These are phyloP conservation scores for Knufia fluminis DNA, from an alignment of 2,329 filamentous ascomycete genomes.

Conservation along the genomic window DNA sequence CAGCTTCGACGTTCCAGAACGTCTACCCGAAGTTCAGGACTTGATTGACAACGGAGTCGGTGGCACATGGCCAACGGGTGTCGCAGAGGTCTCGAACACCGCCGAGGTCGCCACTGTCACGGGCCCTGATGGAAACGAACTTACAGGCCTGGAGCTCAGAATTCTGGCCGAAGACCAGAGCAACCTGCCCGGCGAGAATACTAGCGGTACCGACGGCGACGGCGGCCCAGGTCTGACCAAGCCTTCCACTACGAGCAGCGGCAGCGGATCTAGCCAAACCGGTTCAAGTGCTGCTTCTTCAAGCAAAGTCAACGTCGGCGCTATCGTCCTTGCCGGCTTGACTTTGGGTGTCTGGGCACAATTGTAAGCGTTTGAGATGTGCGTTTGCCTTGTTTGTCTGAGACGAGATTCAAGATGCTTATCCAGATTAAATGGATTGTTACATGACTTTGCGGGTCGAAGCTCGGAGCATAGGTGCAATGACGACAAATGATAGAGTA, in stretches of 20 bases:
- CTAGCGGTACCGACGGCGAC: slow-evolving; percentile 25
- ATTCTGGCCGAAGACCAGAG: slow-evolving; percentile 42
- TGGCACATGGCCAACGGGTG: slow-evolving; percentile 50
- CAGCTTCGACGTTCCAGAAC: slow-evolving; percentile 67
- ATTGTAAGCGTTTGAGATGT: neutral
- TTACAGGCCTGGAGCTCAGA: slow-evolving; percentile 55
- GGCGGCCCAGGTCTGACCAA: slow-evolving; percentile 15
- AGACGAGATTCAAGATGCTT: neutral
- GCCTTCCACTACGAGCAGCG: slow-evolving; percentile 8
- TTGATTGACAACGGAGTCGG: slow-evolving; percentile 68
- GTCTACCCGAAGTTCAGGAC: slow-evolving; percentile 57
- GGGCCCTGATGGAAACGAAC: slow-evolving; percentile 44
- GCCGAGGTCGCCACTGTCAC: slow-evolving; percentile 50
- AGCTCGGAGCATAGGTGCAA: neutral
- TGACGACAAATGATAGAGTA: neutral
- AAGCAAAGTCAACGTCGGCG: slow-evolving; percentile 5
- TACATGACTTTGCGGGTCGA: slow-evolving; percentile 5
- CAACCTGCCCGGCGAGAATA: slow-evolving; percentile 46
- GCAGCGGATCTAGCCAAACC: slow-evolving; percentile 7
- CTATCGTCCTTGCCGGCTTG: slow-evolving; percentile 3
- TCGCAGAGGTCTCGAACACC: slow-evolving; percentile 52
- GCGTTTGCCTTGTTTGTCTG: neutral
- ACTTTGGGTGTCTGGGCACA: slow-evolving; percentile 5
- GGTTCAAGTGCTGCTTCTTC: slow-evolving; percentile 15
- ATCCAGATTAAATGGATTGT: neutral